Conservation (phyloP, 2,329 filamentous ascomycete genomes). For the Hirsutella rhossiliensis region DNA sequence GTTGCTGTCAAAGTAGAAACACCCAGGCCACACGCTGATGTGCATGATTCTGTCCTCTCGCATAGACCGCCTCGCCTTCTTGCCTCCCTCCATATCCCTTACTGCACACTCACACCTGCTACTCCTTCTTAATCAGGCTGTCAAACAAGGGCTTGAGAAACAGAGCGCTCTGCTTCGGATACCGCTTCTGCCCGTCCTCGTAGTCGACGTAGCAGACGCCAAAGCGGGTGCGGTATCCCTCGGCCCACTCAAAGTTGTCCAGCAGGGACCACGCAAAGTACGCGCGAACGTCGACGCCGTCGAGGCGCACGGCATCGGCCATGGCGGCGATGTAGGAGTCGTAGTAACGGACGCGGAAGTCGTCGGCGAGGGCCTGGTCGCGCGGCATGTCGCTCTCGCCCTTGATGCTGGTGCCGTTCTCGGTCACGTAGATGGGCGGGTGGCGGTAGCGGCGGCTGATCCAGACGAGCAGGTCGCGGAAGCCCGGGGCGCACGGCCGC, state of each 20-base stretch:
- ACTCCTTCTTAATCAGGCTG: constrained; percentile 48
- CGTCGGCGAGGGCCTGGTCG: constrained; percentile 64
- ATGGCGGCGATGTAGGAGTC: constrained; percentile 64
- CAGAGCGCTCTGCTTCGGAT: constrained; percentile 74
- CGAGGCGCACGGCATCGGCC: constrained; percentile 56
- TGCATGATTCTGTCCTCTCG: too few species aligned
- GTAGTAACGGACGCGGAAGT: constrained; percentile 74
- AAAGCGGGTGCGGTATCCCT: constrained; percentile 78
- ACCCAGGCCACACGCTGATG: neutral
- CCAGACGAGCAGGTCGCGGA: constrained; percentile 67
- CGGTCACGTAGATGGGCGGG: constrained; percentile 76
- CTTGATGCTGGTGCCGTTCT: constrained; percentile 78
- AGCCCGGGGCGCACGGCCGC: constrained; percentile 61
- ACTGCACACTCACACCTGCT: too few species aligned
- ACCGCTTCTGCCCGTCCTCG: constrained; percentile 62
- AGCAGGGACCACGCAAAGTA: constrained; percentile 84
- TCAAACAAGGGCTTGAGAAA: constrained; percentile 61
- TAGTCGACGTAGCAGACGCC: constrained; percentile 81
- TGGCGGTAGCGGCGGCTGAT: constrained; percentile 62
- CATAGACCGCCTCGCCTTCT: too few species aligned
- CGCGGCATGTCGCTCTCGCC: constrained; percentile 65
- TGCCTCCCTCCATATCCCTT: too few species aligned
- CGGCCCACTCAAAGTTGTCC: constrained; percentile 91
- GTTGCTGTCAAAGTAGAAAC: too few species aligned
- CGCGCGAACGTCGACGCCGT: constrained; percentile 66